Base-by-base conservation (phyloP, 441 rosid species). In the Syzygium syzygioides region DNA sequence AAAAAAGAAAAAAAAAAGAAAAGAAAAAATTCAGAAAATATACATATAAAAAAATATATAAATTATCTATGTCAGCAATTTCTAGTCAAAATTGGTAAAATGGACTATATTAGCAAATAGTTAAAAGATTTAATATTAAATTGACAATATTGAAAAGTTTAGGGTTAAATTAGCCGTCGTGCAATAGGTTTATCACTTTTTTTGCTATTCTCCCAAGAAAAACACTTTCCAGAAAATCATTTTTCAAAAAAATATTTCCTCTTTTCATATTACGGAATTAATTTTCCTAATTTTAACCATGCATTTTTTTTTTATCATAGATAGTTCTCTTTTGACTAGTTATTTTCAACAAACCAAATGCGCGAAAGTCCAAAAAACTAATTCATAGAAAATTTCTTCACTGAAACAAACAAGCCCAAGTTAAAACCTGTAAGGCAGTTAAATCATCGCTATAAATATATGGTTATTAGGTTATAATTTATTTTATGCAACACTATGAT, bases 11-110 rank as follows among this genome's bases (percentile, higher is more conserved):
- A 71, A 5, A n/a, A 62, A 14, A n/a, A 1, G 5, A 41, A 41
- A 41, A 4, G 1, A 41, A 41, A 41, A 41, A 26, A 60, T 5
- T 26, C 9, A 60, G 15, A n/a, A 60, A 60, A 59, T 5, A 12
- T 26, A 54, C 13, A 14, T 54, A 54, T 54, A 3, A 30, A 32
- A 64, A 10, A 17, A 8, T 17, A 32, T 32, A 37, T 20, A 68
- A 34, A 34, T 59, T 11, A 5, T 56, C 2, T 1, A 59, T 2
- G 14, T 26, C 4, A 4, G 6, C 7, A 5, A 19, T 68, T 68
- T 34, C 7, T 1, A 5, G 3, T 20, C 18, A 32, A 66, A 32
- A 18, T n/a, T 9, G 3, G 5, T 7, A 10, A 4, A 0, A 66
- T 17, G 0, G 5, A 19, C 79, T 68, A 1, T 1, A 68, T 68